These are phyloP conservation scores for Daedaleopsis sinensis DNA, from an alignment of 768 basidiomycete species.

Conservation along the genomic window DNA sequence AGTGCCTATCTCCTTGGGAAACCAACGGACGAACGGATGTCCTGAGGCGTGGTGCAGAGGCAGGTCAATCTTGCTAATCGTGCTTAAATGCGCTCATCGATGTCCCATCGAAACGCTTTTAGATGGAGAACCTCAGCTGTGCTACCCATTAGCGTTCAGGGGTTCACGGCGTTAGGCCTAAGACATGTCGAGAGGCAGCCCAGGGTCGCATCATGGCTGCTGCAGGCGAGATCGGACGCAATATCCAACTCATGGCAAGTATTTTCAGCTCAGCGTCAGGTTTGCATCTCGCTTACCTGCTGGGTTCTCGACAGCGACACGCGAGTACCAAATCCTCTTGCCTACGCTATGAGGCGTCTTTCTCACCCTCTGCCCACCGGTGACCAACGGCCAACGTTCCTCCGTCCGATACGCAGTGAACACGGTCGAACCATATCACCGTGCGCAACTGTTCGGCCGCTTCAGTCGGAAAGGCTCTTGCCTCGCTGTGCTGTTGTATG, in stretches of 20 bases:
- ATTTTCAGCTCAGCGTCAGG: neutral
- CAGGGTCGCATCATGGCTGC: neutral
- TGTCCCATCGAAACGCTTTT: neutral
- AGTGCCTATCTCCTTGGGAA: neutral
- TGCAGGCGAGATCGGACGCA: neutral
- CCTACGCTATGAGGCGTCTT: conserved; percentile 5
- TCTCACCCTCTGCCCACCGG: conserved; percentile 18
- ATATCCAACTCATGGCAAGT: neutral
- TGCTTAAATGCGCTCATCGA: neutral
- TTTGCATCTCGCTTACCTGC: neutral
- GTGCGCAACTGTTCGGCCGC: neutral
- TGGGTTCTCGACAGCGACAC: neutral
- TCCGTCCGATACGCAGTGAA: neutral
- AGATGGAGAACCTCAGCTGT: neutral
- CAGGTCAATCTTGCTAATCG: neutral
- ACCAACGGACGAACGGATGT: neutral
- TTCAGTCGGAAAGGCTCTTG: neutral
- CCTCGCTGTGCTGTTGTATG: neutral
- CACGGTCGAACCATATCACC: neutral
- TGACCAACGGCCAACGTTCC: conserved; percentile 1
- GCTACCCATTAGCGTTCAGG: neutral
- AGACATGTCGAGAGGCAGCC: neutral
- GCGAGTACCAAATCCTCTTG: neutral
- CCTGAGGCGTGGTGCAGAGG: neutral
- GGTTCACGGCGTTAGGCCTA: neutral